A percentile compares a stretch with the other conserved stretches of the same genome.
These are phyloP conservation scores for Miamiensis avidus DNA, from an alignment of 169 alveolate genomes.

Conservation along the genomic window DNA sequence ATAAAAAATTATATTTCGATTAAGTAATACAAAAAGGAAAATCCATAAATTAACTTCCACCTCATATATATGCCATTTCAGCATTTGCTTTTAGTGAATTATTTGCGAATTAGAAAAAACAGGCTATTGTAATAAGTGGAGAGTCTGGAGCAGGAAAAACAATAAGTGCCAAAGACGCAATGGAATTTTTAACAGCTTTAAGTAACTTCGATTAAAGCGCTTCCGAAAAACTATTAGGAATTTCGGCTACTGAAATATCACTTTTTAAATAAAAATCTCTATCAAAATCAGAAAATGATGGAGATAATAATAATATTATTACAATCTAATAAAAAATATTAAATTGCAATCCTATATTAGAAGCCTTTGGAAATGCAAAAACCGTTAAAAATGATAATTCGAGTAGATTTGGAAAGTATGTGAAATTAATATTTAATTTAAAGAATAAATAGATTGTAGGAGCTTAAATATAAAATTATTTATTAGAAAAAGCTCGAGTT, in stretches of 20 bases:
- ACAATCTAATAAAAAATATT: conserved; percentile 90
- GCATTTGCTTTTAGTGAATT: conserved; percentile 69
- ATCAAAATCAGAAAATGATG: too few species aligned
- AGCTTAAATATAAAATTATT: conserved; percentile 81
- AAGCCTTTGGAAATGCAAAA: conserved; percentile 99
- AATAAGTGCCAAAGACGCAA: conserved; percentile 95
- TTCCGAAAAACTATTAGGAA: too few species aligned
- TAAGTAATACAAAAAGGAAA: conserved; percentile 48
- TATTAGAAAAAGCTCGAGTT: conserved; percentile 80
- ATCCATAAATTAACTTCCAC: conserved; percentile 51
- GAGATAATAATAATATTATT: too few species aligned
- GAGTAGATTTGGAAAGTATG: conserved; percentile 98
- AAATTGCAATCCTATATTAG: conserved; percentile 97
- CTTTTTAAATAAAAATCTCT: too few species aligned
- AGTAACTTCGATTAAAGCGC: too few species aligned
- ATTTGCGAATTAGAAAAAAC: conserved; percentile 67
- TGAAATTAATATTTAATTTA: conserved; percentile 85
- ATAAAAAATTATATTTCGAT: conserved; percentile 52
- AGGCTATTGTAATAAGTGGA: conserved; percentile 96
- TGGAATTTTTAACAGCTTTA: conserved; percentile 90
- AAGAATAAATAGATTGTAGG: conserved; percentile 90
- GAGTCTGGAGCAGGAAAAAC: conserved; percentile 99
- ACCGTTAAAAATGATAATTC: conserved; percentile 97
- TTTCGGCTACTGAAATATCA: too few species aligned
- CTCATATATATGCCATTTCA: conserved; percentile 80